These are phyloP conservation scores for Friedmanniomyces simplex DNA, from an alignment of 495 filamentous ascomycete species.

Conservation along the genomic window DNA sequence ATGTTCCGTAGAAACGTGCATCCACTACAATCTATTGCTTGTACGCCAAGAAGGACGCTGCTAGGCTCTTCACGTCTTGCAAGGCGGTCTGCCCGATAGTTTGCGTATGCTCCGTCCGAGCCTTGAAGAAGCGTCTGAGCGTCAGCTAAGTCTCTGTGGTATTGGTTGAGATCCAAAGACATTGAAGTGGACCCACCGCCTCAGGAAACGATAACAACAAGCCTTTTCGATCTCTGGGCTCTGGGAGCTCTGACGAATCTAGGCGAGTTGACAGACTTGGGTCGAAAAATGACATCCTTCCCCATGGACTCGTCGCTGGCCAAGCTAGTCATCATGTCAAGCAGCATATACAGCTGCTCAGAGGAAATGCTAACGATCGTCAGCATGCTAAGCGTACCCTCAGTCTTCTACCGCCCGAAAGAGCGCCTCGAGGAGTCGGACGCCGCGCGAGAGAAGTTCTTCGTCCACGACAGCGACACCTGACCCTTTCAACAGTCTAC, in stretches of 20 bases:
- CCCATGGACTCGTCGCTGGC: conserved; percentile 93
- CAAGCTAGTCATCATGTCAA: conserved; percentile 83
- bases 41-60: no score
- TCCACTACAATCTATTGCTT: no score
- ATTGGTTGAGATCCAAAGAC: no score
- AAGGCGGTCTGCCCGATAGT: no score
- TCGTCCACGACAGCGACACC: conserved; percentile 95
- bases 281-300: conserved; percentile 89
- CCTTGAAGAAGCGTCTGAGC: no score
- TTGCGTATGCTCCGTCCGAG: no score
- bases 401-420: conserved; percentile 94
- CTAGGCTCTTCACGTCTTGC: no score
- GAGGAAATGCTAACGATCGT: conserved; percentile 99
- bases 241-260: conserved; percentile 89
- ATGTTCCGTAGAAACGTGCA: no score
- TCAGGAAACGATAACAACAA: conserved; percentile 95
- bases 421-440: conserved; percentile 96
- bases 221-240: conserved; percentile 96
- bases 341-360: conserved; percentile 78
- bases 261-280: conserved; percentile 79
- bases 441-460: conserved; percentile 92
- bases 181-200: conserved; percentile 99
- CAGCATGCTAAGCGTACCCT: conserved; percentile 93
- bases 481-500: conserved; percentile 93
- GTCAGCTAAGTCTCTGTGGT: no score